phyloP scores from a whole-genome alignment of 202 grass and related monocot species.

The Panicum virgatum region DNA sequence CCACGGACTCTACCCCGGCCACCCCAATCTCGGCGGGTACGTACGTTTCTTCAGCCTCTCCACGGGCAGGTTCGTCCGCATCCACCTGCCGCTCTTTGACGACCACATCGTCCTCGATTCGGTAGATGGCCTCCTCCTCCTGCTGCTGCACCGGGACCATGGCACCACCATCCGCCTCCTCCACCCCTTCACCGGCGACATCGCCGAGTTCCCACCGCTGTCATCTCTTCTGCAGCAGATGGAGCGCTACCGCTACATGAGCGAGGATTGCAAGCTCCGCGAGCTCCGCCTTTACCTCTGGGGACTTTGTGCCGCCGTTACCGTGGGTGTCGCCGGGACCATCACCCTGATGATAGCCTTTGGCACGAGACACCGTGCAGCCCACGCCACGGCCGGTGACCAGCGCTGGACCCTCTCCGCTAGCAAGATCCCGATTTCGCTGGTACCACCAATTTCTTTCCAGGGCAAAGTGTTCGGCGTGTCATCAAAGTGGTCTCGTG shows the following conservation, averaged over 20 bases:
- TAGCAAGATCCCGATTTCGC: background rate
- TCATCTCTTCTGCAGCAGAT: background rate
- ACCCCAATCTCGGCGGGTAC: background rate
- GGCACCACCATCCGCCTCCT: background rate
- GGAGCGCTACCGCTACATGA: background rate
- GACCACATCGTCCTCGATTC: background rate
- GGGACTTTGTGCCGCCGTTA: background rate
- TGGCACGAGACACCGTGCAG: background rate
- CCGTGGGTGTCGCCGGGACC: background rate
- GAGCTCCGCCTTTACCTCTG: background rate
- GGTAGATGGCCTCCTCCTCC: background rate
- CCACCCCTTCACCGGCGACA: conserved; percentile 2
- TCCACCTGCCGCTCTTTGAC: background rate
- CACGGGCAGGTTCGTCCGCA: background rate
- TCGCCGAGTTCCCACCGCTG: background rate
- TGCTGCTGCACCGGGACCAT: background rate
- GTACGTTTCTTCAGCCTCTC: background rate
- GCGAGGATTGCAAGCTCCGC: background rate
- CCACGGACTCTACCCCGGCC: background rate
- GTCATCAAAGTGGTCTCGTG: background rate
- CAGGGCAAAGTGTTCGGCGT: background rate
- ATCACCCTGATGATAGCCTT: background rate
- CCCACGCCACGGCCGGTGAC: background rate
- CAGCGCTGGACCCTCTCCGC: background rate
- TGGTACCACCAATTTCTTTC: background rate